Percentiles rank a stretch among this genome's conserved stretches.
phyloP scores from a whole-genome alignment of 805 yeast species.

The Pichia insulana region DNA sequence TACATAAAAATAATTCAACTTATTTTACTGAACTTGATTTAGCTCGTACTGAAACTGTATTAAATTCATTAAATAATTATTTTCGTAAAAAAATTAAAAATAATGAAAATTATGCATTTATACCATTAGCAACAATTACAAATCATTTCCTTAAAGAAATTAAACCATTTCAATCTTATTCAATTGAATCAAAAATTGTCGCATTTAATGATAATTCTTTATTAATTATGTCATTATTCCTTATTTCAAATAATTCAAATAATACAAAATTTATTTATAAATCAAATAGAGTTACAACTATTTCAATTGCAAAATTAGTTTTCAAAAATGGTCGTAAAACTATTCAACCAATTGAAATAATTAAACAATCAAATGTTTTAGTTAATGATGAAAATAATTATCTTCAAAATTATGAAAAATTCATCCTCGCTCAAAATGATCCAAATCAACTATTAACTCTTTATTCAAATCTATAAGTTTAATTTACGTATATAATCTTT shows the following conservation, averaged over 20 bases:
- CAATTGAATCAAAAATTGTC: slow-evolving; percentile 47
- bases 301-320: slow-evolving; percentile 70
- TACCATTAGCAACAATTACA: slow-evolving; percentile 71
- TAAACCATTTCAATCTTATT: slow-evolving; percentile 51
- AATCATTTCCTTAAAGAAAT: slow-evolving; percentile 67
- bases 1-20: slow-evolving; percentile 84
- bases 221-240: slow-evolving; percentile 39
- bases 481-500: background rate
- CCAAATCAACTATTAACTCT: background rate
- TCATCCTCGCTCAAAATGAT: background rate
- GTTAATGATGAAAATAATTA: too few species aligned
- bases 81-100: slow-evolving; percentile 18
- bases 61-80: slow-evolving; percentile 35
- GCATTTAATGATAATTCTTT: slow-evolving; percentile 86
- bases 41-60: slow-evolving; percentile 58
- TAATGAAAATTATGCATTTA: slow-evolving; percentile 40
- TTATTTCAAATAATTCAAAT: background rate
- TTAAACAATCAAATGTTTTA: background rate
- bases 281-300: slow-evolving; percentile 32
- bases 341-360: slow-evolving; percentile 40
- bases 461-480: background rate
- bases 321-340: slow-evolving; percentile 74
- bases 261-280: background rate
- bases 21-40: slow-evolving; percentile 78
- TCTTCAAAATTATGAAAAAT: too few species aligned